Conservation (phyloP, 345 rosid genomes). For the Lumnitzera littorea region DNA sequence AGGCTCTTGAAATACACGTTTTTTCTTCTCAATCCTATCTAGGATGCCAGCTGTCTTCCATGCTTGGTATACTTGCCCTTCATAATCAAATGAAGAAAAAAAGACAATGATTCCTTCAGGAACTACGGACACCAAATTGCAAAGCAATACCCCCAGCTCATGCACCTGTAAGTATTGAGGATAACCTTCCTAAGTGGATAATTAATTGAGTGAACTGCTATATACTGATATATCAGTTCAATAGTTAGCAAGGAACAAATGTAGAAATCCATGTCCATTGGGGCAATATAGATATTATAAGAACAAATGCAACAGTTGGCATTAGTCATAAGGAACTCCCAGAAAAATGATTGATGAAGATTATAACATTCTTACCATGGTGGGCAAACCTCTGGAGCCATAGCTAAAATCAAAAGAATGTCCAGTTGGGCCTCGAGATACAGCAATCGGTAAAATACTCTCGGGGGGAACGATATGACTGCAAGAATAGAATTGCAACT, state of each 20-base stretch:
- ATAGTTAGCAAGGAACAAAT: too few species aligned
- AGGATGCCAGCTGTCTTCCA: conserved; percentile 84
- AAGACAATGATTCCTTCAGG: conserved; percentile 90
- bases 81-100: conserved; percentile 91
- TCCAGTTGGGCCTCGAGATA: conserved; percentile 81
- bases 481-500: conserved; percentile 79
- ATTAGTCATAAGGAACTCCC: too few species aligned
- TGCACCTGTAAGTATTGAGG: conserved; percentile 41
- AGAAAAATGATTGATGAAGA: neutral
- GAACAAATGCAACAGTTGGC: too few species aligned
- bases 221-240: too few species aligned
- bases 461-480: conserved; percentile 80
- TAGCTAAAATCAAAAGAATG: conserved; percentile 83
- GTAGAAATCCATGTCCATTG: too few species aligned
- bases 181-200: neutral
- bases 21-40: conserved; percentile 65
- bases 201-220: neutral
- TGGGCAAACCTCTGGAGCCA: conserved; percentile 56
- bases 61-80: conserved; percentile 58
- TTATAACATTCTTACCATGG: conserved; percentile 39
- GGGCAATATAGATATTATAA: too few species aligned
- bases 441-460: conserved; percentile 73
- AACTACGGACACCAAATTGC: conserved; percentile 73
- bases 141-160: conserved; percentile 77
- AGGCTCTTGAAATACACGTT: conserved; percentile 79